Base-by-base conservation (phyloP, 352 stramenopile genomes). In the Phytophthora boehmeriae region DNA sequence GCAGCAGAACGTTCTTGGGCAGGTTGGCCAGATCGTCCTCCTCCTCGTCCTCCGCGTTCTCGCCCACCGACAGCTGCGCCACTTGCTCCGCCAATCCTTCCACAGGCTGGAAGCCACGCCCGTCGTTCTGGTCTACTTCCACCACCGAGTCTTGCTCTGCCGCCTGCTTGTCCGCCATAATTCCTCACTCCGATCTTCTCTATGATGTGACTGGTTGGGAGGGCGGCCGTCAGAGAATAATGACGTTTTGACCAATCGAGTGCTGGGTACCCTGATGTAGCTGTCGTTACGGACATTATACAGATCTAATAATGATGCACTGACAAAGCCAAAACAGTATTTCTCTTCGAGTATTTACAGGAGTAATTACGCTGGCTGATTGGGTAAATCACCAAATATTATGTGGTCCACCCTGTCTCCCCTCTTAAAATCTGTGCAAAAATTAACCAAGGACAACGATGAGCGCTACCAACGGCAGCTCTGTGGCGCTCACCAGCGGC, bases 1-100 rank as follows among this genome's bases (percentile, higher is more conserved):
- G 81, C 54, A 90, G 71, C 72, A 90, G 68, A 55, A 93, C 84
- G 42, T 87, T 89, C 63, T 79, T 78, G 5, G 84, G 84, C 43
- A 93, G 60, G 46, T 75, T 84, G 43, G 78, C 78, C 8, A 91
- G 52, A 11, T 86, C 72, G 55, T 90, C 81, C 10, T 90, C 78
- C 13, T 83, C 52, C 32, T 80, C 67, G 8, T 81, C 72, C 14
- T 80, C 69, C 4, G 55, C 61, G 1, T 61, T 38, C 2, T 56
- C 55, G 23, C 36, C 47, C 45, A 83, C 66, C 13, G 47, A 43
- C 46, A 89, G 52, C 35, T 68, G 54, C 16, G 67, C 64, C 61
- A 92, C 39, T 54, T 81, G 64, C 5, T 61, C 68, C 6, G 77
- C 51, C 23, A 76, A 50, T n/a, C 43, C 62, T 32, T 84, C 73